phyloP scores from a whole-genome alignment of 2,329 filamentous ascomycete species.

The Cladosporium colombiae region DNA sequence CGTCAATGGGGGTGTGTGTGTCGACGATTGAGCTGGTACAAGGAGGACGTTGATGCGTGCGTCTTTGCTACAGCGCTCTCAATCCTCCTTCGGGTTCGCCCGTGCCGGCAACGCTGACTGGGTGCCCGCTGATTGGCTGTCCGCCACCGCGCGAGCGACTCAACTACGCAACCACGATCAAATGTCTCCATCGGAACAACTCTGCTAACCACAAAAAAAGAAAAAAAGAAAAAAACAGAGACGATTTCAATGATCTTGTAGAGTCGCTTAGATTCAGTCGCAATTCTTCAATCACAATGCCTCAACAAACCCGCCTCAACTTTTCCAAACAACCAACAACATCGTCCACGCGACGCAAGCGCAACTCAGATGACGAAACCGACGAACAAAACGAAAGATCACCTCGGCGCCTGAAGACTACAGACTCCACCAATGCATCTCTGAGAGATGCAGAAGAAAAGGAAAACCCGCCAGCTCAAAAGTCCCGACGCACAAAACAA shows the following conservation, averaged over 20 bases:
- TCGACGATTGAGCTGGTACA: conserved; percentile 20
- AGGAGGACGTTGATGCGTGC: conserved; percentile 18
- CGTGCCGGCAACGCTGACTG: neutral
- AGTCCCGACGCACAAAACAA: neutral
- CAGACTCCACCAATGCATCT: neutral
- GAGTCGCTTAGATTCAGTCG: too few species aligned
- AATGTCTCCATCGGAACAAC: neutral
- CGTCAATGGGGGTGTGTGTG: conserved; percentile 21
- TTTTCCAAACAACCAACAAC: neutral
- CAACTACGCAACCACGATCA: neutral
- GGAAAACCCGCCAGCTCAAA: too few species aligned
- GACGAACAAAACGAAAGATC: neutral
- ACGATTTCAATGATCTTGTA: neutral
- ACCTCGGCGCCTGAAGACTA: neutral
- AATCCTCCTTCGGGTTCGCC: neutral
- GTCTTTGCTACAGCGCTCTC: conserved; percentile 3
- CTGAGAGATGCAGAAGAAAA: too few species aligned
- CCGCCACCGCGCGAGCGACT: neutral
- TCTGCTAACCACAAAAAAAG: neutral
- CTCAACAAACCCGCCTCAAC: conserved; percentile 3
- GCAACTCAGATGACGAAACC: neutral
- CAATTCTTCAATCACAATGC: neutral
- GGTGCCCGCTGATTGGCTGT: neutral
- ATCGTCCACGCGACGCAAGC: conserved; percentile 6
- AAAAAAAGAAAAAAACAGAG: neutral